Base-by-base conservation (phyloP, 345 rosid species). In the Erodium maritimum region DNA sequence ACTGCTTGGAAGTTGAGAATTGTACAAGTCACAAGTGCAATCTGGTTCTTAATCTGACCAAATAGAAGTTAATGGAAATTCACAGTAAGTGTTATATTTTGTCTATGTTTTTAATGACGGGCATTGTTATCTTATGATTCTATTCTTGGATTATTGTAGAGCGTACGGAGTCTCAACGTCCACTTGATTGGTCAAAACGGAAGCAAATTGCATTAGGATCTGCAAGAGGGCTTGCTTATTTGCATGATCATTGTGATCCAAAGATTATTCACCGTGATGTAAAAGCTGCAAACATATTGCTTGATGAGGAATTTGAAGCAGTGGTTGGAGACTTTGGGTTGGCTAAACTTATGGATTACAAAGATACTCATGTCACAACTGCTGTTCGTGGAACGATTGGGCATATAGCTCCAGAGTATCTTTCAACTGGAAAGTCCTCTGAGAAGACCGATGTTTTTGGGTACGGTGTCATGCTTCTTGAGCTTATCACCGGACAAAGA, bases 401-500 rank as follows among this genome's bases (percentile, higher is more conserved):
- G 23, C 96, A 91, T 65, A 84, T 91, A 73, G 91, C 96, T 4
- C 98, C 98, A 0, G 98, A 91, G 68, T 91, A 91, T 75, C 89
- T 91, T 50, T 86, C 95, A 11, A 84, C 94, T 5, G 98, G 96
- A 58, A 81, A 83, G 77, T 86, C 98, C 11, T 79, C 91, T 0
- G 98, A 91, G 80, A 91, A 86, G 77, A 91, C 91, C n/a, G 98
- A 91, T 74, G 98, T 91, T 57, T 91, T 91, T 63, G 96, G 95
- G 29, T 91, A 88, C n/a, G 96, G 96, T 1, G 87, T 88, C 60
- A 88, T 84, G 98, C 98, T 91, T 82, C 96, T 91, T 21, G 98
- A 91, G 69, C 88, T 91, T 58, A 84, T 91, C 56, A 88, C 94
- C 19, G 98, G 98, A 63, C 96, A 88, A 66, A 81, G 87, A 70